These are phyloP conservation scores for Sanghuangporus baumii DNA, from an alignment of 1,284 basidiomycete species.

Conservation along the genomic window DNA sequence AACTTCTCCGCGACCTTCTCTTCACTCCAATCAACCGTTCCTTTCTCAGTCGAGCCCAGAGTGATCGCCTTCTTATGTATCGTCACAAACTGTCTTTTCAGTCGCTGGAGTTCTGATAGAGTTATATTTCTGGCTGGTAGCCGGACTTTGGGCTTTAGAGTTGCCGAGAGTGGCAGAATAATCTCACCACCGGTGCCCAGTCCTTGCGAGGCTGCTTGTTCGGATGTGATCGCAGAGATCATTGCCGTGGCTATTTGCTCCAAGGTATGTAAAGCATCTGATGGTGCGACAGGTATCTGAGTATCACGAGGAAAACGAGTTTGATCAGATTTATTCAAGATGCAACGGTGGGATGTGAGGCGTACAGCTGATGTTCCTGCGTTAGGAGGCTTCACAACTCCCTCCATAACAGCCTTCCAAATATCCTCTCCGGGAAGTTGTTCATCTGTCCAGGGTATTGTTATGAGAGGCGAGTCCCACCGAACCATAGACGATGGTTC, in stretches of 20 bases:
- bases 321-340: constrained; percentile 1
- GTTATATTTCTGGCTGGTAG: constrained; percentile 70
- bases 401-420: constrained; percentile 78
- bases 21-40: constrained; percentile 72
- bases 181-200: constrained; percentile 47
- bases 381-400: constrained; percentile 81
- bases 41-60: constrained; percentile 76
- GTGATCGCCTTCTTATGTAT: constrained; percentile 86
- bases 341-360: constrained; percentile 12
- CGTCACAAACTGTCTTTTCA: constrained; percentile 84
- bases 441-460: constrained; percentile 71
- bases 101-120: constrained; percentile 78
- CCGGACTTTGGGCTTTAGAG: constrained; percentile 36
- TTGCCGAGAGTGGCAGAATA: constrained; percentile 42
- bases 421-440: constrained; percentile 68
- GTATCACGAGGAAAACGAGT: constrained; percentile 12
- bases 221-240: constrained; percentile 62
- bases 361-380: constrained; percentile 77
- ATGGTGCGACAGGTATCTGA: constrained; percentile 72
- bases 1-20: constrained; percentile 71
- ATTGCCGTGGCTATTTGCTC: constrained; percentile 67
- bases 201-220: constrained; percentile 41
- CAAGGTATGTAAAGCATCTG: constrained; percentile 74
- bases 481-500: constrained; percentile 96
- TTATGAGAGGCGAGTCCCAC: constrained; percentile 95